Evolutionary conservation across 2,329 filamentous ascomycete species (phyloP).

Genomic region (Exophiala bonariae): DNA sequence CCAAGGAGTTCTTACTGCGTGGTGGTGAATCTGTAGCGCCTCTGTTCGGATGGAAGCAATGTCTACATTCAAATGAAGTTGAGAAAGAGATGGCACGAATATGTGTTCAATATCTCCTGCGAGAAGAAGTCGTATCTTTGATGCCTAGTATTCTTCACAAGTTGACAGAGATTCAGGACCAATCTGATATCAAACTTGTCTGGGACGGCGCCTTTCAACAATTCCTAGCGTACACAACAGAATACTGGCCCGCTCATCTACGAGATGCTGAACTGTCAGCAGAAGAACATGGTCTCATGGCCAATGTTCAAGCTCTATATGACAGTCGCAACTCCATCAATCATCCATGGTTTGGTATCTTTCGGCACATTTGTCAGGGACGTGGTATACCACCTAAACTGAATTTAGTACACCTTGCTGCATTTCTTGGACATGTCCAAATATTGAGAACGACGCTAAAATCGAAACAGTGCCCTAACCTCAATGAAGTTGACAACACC

Average conservation of each 20-base stretch:
- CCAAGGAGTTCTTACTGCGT: slow-evolving; percentile 38
- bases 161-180: not conserved
- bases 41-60: slow-evolving; percentile 9
- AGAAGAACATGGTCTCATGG: no score
- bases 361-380: not conserved
- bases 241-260: slow-evolving; percentile 11
- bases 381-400: no score
- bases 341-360: slow-evolving; percentile 1
- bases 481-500: not conserved
- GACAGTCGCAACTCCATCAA: no score
- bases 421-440: slow-evolving; percentile 1
- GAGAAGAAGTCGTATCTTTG: not conserved
- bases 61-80: slow-evolving; percentile 1
- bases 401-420: not conserved
- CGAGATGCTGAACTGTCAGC: not conserved
- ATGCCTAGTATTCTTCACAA: no score
- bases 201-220: not conserved
- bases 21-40: not conserved
- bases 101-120: slow-evolving; percentile 8
- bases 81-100: slow-evolving; percentile 13
- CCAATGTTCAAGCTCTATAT: no score
- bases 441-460: not conserved
- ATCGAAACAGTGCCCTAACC: not conserved
- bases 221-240: slow-evolving; percentile 8
- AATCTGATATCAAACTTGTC: not conserved